Evolutionary conservation across 106 monocot species (phyloP), one percentile per base, ranked within the genome.

Genomic region (Hemerocallis citrina): DNA sequence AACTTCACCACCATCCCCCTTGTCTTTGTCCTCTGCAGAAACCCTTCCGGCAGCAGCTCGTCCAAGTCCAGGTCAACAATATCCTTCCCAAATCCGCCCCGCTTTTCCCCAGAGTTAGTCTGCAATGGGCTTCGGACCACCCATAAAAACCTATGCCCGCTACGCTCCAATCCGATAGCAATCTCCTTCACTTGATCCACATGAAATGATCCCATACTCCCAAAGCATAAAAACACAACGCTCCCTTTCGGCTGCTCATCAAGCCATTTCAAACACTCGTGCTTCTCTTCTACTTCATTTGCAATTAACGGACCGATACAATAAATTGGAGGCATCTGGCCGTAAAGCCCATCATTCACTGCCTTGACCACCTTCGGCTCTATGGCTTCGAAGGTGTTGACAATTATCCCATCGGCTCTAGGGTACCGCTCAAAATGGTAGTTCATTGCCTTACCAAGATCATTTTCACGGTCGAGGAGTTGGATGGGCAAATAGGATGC

Each of bases 191-290:
- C 36, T 59, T 83, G 83, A 30, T 34, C 42, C 11, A 20, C 30
- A 0, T 61, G 2, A 36, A 78, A 75, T 11, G n/a, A 3, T 1
- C 83, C 74, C 41, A 59, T 12, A 45, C 83, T 83, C 25, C 83
- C 83, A 37, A 83, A 83, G 54, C 74, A 74, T 20, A 83, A 63
- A 51, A 78, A 75, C 37, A 83, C 78, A 13, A 83, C 78, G 28
- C 78, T 78, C 28, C 31, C 49, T 24, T 57, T 25, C 7, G 76
- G 76, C 44, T 77, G 77, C 19, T 7, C 29, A 21, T 82, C 77
- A 3, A 82, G 65, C 77, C 77, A 82, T 3, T 1, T 24, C 4
- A 74, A 25, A 49, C 74, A 78, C 21, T 71, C 74, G 38, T 59
- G 58, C 37, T 24, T 35, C 25, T 58, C 57, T 22, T 56, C 55